These are phyloP conservation scores for Xylariomycetidae sp. DNA, from an alignment of 2,329 filamentous ascomycete species.

Conservation along the genomic window DNA sequence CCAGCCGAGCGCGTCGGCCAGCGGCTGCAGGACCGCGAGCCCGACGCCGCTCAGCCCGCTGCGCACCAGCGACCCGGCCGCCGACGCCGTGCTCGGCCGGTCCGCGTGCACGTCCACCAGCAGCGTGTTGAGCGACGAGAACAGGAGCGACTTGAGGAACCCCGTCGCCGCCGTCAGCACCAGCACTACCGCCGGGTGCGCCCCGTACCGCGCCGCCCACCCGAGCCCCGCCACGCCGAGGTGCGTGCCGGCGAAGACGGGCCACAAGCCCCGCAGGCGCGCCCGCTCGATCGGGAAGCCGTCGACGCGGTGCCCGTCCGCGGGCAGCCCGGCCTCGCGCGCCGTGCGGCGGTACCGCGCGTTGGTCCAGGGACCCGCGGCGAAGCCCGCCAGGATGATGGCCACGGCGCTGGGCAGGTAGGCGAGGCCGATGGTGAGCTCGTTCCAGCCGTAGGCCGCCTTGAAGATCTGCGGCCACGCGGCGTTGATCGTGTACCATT, in stretches of 20 bases:
- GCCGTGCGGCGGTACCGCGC: conserved; percentile 49
- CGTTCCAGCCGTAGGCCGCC: conserved; percentile 19
- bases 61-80: conserved; percentile 11
- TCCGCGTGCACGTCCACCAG: conserved; percentile 17
- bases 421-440: conserved; percentile 38
- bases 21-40: conserved; percentile 15
- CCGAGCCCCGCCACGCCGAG: conserved; percentile 18
- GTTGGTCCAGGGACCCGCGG: conserved; percentile 45
- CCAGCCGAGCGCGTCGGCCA: conserved; percentile 27
- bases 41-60: conserved; percentile 12
- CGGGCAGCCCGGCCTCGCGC: conserved; percentile 33
- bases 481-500: conserved; percentile 7
- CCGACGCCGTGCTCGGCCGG: conserved; percentile 12
- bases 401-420: conserved; percentile 35
- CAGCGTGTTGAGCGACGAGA: conserved; percentile 13
- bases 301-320: conserved; percentile 41
- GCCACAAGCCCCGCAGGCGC: conserved; percentile 9
- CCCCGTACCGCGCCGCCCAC: conserved; percentile 15
- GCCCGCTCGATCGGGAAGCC: conserved; percentile 27
- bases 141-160: too few species aligned
- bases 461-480: conserved; percentile 6
- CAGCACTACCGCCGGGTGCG: conserved; percentile 13
- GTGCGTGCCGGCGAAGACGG: conserved; percentile 10
- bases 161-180: conserved; percentile 11
- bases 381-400: conserved; percentile 24